Evolutionary conservation across 768 basidiomycete species (phyloP), one percentile per base, ranked within the genome.

Genomic region (Myochromella boudieri): DNA sequence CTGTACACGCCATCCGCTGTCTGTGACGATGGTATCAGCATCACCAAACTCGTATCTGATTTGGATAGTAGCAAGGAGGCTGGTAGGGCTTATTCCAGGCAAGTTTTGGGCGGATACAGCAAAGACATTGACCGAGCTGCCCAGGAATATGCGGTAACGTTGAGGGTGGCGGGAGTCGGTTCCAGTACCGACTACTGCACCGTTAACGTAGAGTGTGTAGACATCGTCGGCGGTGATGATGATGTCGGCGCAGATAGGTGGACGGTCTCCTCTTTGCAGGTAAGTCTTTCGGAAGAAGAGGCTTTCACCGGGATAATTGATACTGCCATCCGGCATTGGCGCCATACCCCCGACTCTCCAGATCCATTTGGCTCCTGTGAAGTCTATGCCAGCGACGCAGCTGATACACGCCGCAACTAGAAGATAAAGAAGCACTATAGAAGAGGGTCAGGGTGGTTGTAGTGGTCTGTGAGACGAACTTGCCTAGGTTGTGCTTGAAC

Each of bases 141-240:
- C n/a, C n/a, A 69, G 57, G 12, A 55, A 48, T 12, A 67, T 61
- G 22, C 62, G 65, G 47, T 64, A 68, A 4, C 53, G 46, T 18
- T 66, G 54, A 0, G 66, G 56, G 8, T 43, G 17, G 7, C 21
- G 37, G 43, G 49, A 63, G 22, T 59, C 44, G 26, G 26, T 26
- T 1, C 59, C 60, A 0, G 48, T 50, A 11, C 65, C 67, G 11
- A 68, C 51, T 36, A 43, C 3, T 9, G 39, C 43, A 4, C 67
- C 66, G 24, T 68, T 66, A 46, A 65, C 63, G 36, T 56, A 70
- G 10, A 70, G 52, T 0, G 61, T 63, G 43, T 60, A 63, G 3
- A 40, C 53, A 46, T 68, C 62, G 52, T 69, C 68, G 29, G 51
- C 58, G 7, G 59, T 55, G 12, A 68, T 61, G 33, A 67, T 47